phyloP scores from a whole-genome alignment of 345 rosid species.

The Bretschneidera sinensis region DNA sequence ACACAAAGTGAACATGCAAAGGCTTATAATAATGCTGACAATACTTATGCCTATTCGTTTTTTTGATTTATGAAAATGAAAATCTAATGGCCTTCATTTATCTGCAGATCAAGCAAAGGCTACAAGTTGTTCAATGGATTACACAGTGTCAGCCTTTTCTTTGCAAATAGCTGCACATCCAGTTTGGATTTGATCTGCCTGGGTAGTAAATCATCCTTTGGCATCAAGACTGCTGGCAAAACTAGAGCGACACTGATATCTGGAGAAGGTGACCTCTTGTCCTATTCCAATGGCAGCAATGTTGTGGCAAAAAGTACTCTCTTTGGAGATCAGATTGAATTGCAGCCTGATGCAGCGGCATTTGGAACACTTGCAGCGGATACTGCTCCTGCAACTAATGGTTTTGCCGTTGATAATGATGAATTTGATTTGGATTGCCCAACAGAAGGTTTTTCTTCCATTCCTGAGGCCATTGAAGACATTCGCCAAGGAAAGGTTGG shows the following conservation, averaged over 20 bases:
- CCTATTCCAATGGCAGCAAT: slow-evolving; percentile 34
- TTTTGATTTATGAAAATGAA: not conserved
- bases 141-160: slow-evolving; percentile 20
- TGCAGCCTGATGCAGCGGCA: slow-evolving; percentile 36
- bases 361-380: slow-evolving; percentile 46
- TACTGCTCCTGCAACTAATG: slow-evolving; percentile 31
- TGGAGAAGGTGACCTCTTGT: slow-evolving; percentile 53
- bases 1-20: too few species aligned
- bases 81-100: slow-evolving; percentile 14
- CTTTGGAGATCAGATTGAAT: slow-evolving; percentile 22
- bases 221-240: slow-evolving; percentile 30
- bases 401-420: slow-evolving; percentile 48
- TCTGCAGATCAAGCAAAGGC: slow-evolving; percentile 37
- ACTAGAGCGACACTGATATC: slow-evolving; percentile 51
- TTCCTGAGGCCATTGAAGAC: slow-evolving; percentile 84
- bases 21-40: too few species aligned
- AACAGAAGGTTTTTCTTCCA: slow-evolving; percentile 69
- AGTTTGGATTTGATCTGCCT: slow-evolving; percentile 22
- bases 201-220: slow-evolving; percentile 28
- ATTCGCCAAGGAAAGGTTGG: slow-evolving; percentile 87
- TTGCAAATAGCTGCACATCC: slow-evolving; percentile 22
- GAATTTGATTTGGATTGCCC: slow-evolving; percentile 70
- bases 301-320: slow-evolving; percentile 25
- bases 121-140: slow-evolving; percentile 40
- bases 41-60: not conserved